Conservation (phyloP, 805 yeast species). For the Komagataella pastoris region DNA sequence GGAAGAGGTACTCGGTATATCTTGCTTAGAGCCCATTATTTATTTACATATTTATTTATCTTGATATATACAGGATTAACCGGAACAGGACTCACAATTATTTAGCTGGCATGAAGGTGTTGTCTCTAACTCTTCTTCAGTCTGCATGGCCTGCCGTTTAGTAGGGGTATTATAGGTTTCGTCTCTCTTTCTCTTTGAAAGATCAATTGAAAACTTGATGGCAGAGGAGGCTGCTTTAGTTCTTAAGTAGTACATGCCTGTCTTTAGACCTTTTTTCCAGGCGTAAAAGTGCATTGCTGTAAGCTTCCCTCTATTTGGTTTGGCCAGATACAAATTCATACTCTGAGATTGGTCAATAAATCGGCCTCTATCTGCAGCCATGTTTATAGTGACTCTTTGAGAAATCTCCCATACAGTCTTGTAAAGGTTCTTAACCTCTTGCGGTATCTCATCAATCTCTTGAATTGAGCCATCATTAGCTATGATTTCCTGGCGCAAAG, state of each 20-base stretch:
- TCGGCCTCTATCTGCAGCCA: constrained; percentile 72
- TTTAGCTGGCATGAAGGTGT: constrained; percentile 9
- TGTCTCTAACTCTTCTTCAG: constrained; percentile 4
- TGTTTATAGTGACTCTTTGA: constrained; percentile 71
- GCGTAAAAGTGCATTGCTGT: constrained; percentile 98
- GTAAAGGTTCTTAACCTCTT: constrained; percentile 62
- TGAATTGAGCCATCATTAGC: constrained; percentile 80
- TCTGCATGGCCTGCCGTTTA: background rate
- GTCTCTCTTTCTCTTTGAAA: background rate
- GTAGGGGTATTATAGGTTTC: background rate
- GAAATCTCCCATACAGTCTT: constrained; percentile 66
- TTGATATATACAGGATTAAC: constrained; percentile 8
- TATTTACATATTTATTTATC: background rate
- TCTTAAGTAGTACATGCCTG: constrained; percentile 96
- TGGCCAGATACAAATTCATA: constrained; percentile 74
- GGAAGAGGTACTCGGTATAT: constrained; percentile 9
- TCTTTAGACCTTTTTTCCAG: constrained; percentile 96
- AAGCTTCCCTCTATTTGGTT: constrained; percentile 92
- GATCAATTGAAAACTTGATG: constrained; percentile 74
- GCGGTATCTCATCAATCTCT: constrained; percentile 59
- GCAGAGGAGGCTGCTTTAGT: constrained; percentile 97
- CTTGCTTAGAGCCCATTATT: constrained; percentile 1
- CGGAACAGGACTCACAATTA: constrained; percentile 25
- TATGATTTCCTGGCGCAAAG: constrained; percentile 67
- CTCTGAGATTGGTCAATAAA: constrained; percentile 87